Conservation (phyloP, 345 rosid species). For the Conringia planisiliqua region DNA sequence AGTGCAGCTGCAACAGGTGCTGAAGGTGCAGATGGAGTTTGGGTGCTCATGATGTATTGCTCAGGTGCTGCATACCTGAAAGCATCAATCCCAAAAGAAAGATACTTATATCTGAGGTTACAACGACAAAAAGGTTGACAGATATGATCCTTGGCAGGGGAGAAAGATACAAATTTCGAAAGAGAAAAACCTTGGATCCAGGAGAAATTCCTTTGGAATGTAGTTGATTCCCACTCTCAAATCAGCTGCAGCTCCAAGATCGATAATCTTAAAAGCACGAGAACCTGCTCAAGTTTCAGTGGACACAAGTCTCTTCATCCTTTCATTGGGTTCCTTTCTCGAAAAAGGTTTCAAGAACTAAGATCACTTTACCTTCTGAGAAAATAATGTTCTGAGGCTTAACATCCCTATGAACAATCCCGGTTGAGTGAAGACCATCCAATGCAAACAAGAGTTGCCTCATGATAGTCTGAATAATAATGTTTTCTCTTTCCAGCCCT, state of each 20-base stretch:
- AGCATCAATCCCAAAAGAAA: background rate
- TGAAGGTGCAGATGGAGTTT: conserved; percentile 97
- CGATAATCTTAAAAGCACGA: conserved; percentile 85
- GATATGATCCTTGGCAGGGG: background rate
- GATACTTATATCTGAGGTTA: background rate
- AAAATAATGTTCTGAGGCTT: conserved; percentile 93
- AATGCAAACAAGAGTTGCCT: conserved; percentile 84
- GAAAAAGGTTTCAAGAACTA: conserved; percentile 7
- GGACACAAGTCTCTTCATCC: conserved; percentile 9
- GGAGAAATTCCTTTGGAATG: conserved; percentile 92
- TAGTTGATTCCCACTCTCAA: conserved; percentile 94
- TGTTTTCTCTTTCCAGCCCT: conserved; percentile 83
- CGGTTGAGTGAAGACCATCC: conserved; percentile 97
- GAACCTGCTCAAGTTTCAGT: conserved; percentile 57
- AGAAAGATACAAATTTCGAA: background rate
- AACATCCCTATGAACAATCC: conserved; percentile 91
- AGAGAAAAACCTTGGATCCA: conserved; percentile 75
- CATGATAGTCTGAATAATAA: conserved; percentile 83
- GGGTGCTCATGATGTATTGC: conserved; percentile 99
- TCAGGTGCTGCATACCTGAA: conserved; percentile 93
- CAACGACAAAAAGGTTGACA: background rate
- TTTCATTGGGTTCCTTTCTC: background rate
- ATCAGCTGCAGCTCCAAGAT: conserved; percentile 98
- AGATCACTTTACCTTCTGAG: conserved; percentile 70
- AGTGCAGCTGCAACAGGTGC: conserved; percentile 97